phyloP scores from a whole-genome alignment of 2,329 filamentous ascomycete species.

The Penicillium sp. region DNA sequence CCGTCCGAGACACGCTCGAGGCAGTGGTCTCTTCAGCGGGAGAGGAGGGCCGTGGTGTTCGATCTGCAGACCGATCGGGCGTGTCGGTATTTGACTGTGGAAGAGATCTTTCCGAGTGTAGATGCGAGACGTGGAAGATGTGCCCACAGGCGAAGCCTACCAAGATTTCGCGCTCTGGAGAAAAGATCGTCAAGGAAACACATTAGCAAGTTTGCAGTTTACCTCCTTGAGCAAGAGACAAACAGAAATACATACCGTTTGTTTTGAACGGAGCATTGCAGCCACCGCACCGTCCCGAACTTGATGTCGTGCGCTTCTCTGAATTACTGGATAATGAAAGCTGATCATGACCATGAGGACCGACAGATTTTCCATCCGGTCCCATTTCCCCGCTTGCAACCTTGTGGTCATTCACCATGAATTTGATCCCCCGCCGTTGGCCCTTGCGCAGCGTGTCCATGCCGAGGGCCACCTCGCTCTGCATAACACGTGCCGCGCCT shows the following conservation, averaged over 20 bases:
- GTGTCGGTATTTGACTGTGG: conserved; percentile 18
- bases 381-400: conserved; percentile 7
- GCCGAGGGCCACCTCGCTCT: conserved; percentile 77
- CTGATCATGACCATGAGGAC: conserved; percentile 9
- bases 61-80: conserved; percentile 15
- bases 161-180: conserved; percentile 49
- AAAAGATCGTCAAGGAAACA: not conserved
- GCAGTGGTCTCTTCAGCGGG: conserved; percentile 24
- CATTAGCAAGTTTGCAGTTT: not conserved
- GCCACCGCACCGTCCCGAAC: conserved; percentile 33
- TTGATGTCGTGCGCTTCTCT: conserved; percentile 1
- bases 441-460: conserved; percentile 76
- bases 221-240: too few relatives aligned
- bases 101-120: conserved; percentile 39
- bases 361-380: conserved; percentile 9
- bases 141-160: conserved; percentile 65
- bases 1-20: conserved; percentile 46
- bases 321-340: conserved; percentile 7
- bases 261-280: conserved; percentile 34
- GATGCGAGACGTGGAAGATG: conserved; percentile 59
- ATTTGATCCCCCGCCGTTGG: conserved; percentile 80
- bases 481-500: conserved; percentile 78
- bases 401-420: conserved; percentile 56
- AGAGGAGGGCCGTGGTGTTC: conserved; percentile 18
- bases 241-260: conserved; percentile 26